Evolutionary conservation across 495 filamentous ascomycete species (phyloP), one percentile per base, ranked within the genome.

Genomic region (Alectoria sarmentosa): DNA sequence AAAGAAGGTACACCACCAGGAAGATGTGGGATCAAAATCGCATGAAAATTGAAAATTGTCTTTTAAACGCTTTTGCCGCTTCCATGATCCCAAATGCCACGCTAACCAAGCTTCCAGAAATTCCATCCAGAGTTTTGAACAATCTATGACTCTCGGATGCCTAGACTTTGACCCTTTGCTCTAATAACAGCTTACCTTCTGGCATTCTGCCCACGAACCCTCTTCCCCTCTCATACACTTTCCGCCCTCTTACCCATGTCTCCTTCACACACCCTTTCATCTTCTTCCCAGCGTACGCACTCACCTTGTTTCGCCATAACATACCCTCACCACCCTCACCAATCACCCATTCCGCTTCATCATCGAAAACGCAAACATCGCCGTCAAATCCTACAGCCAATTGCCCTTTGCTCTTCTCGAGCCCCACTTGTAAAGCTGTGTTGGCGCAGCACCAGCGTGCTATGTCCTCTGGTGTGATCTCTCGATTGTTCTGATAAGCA

Each of bases 231-330:
- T 83, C 81, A 73, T 88, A 96, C 37, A 98, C 82, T 72, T 82
- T 88, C 67, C 77, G 76, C 2, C 94, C 94, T 41, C 93, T 79
- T 52, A 98, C 71, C 91, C 91, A 98, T 13, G 94, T 97, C 80
- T 96, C 91, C 60, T 78, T 82, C 19, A 97, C 93, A 66, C 90
- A 83, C 0, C 94, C 94, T 63, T 79, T 83, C 72, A 98, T 84
- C 9, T 74, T 83, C 69, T 86, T 87, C 32, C 91, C 91, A 75
- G 97, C 89, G 79, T 96, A 98, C 4, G 94, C 94, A 32, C 85
- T 90, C 78, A 90, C 90, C 75, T 96, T 95, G 74, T 98, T 98
- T 69, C 92, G 85, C 83, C 96, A 98, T 48, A 94, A 82, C 93
- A 98, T 96, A 38, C 79, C 79, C 70, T 83, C 80, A 38, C 79